Conservation (phyloP, 345 rosid species). For the Arabidopsis thaliana region DNA sequence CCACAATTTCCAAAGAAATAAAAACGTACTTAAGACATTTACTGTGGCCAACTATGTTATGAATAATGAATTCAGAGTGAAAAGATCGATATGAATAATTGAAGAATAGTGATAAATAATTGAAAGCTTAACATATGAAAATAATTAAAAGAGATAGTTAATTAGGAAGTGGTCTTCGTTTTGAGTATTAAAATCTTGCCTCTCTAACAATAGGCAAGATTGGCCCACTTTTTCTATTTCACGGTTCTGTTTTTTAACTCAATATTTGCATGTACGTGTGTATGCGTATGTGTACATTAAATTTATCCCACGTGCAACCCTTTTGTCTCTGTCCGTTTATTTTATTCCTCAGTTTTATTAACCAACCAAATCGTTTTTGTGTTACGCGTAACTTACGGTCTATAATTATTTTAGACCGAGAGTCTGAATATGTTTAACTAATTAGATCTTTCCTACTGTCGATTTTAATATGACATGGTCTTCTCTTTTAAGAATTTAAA, state of each 20-base stretch:
- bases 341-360: neutral
- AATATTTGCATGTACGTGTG: slow-evolving; percentile 30
- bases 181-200: slow-evolving; percentile 41
- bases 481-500: neutral
- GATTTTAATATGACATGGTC: neutral
- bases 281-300: slow-evolving; percentile 1
- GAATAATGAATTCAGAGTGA: too few relatives aligned
- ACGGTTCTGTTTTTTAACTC: slow-evolving; percentile 8
- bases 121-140: slow-evolving; percentile 19
- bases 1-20: neutral
- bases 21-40: too few relatives aligned
- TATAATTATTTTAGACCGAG: too few relatives aligned
- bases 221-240: slow-evolving; percentile 39
- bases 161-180: slow-evolving; percentile 36
- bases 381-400: too few relatives aligned
- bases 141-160: neutral
- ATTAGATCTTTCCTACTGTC: too few relatives aligned
- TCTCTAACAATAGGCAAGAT: slow-evolving; percentile 46
- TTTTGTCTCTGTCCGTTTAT: slow-evolving; percentile 19
- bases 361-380: neutral
- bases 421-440: too few relatives aligned
- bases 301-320: slow-evolving; percentile 38
- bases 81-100: neutral
- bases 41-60: too few relatives aligned
- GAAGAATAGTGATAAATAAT: slow-evolving; percentile 27